phyloP scores from a whole-genome alignment of 2,329 filamentous ascomycete genomes.

The Colletotrichum ledebouriae region DNA sequence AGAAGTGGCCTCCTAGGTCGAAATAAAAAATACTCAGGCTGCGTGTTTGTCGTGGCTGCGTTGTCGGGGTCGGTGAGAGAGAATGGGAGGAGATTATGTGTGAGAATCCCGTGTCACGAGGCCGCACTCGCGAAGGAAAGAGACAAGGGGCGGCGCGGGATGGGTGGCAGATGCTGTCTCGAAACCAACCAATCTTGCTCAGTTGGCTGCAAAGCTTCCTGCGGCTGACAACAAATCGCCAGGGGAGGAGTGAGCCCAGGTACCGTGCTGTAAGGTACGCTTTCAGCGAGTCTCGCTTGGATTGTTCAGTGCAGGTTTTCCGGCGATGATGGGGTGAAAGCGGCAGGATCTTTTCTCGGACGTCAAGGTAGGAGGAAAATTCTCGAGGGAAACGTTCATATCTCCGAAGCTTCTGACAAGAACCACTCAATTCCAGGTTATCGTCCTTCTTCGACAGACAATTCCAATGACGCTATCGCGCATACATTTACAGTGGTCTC shows the following conservation, averaged over 20 bases:
- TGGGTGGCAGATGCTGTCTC: conserved; percentile 37
- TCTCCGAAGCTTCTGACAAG: conserved; percentile 3
- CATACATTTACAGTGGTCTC: conserved; percentile 32
- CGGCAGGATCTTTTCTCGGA: neutral
- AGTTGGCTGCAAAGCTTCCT: conserved; percentile 9
- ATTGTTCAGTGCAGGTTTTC: neutral
- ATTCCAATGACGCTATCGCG: conserved; percentile 39
- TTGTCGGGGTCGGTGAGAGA: conserved; percentile 22
- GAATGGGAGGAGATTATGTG: conserved; percentile 39
- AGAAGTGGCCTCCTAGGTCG: conserved; percentile 5
- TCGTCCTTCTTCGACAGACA: conserved; percentile 12
- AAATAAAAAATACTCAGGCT: conserved; percentile 7
- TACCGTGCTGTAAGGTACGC: conserved; percentile 12
- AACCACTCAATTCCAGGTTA: conserved; percentile 24
- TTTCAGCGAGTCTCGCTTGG: conserved; percentile 19
- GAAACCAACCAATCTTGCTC: conserved; percentile 17
- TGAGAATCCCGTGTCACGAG: conserved; percentile 37
- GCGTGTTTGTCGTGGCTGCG: conserved; percentile 25
- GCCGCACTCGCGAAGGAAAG: conserved; percentile 22
- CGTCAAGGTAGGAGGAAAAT: neutral
- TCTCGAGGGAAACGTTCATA: neutral
- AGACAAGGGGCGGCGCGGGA: conserved; percentile 39
- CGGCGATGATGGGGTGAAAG: conserved; percentile 8
- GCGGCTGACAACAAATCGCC: conserved; percentile 8
- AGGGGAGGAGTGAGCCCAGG: conserved; percentile 10